Base-by-base conservation (phyloP, 1,139 yeast genomes). In the Magnusiomyces fungicola region DNA sequence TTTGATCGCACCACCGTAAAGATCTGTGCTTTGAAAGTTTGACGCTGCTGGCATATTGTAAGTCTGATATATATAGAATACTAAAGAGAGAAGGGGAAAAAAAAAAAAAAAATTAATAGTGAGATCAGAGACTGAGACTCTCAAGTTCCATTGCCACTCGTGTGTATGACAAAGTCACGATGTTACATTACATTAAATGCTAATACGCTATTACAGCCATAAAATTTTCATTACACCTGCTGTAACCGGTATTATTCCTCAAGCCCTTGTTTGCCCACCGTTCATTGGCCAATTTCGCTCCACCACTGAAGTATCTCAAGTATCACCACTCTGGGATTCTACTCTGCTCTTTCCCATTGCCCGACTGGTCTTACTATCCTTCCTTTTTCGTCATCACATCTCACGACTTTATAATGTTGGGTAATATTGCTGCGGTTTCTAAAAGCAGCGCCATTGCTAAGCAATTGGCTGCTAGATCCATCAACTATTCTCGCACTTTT, bases 1-100 rank as follows among this genome's bases (percentile, higher is more conserved):
- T 2, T 73, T 63, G 10, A 87, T 73, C 1, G 95, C 94, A 0
- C 96, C 97, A 0, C 97, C 97, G 61, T 82, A 89, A 1, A 83
- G 63, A 24, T 62, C 62, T 3, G 45, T 46, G 3, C 16, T 19
- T 42, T 23, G 29, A 23, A 39, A 39, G 22, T 18, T 29, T 14
- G 16, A 4, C 22, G 10, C 19, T 22, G 29, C 14, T 4, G 43
- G 21, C 43, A 39, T 39, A 9, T 18, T 9, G n/a, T 16, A 16
- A 33, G 9, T 33, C 6, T 33, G n/a, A 33, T 7, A 27, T 27
- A 7, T 27, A 27, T 7, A 27, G 12, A 27, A 27, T 27, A 27
- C 7, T 27, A 12, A 7, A 7, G 12, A 27, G 12, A 27, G 7
- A 27, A 27, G 12, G 12, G 7, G 7, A 33, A 14, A 33, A 33